Evolutionary conservation across 306 rosid genomes (phyloP), one percentile per base, ranked within the genome.

Genomic region (Castanea crenata): DNA sequence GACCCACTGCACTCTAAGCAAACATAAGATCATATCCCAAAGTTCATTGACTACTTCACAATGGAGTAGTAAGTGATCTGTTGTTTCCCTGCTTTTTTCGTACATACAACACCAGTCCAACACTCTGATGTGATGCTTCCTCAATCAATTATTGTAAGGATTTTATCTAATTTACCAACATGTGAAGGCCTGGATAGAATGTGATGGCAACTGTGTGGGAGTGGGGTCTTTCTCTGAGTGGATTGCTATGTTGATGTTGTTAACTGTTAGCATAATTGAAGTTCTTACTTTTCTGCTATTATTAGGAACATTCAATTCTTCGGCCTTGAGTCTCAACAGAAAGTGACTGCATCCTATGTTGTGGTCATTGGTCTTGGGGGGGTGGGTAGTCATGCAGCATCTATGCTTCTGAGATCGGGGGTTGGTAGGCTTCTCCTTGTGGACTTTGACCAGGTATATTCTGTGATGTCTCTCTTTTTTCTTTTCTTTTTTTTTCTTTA

Each of bases 321-420:
- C 76, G 97, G 97, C 76, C 81, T 81, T 65, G 89, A 91, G 76
- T 85, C 99, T 73, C 95, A 94, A 79, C 85, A 86, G 75, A 91
- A 90, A 81, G 97, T 94, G 86, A 90, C 84, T 75, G 86, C 88
- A 80, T 91, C 99, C 6, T 92, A 92, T 85, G 95, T 92, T 76
- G 97, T 94, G 84, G 92, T 94, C 75, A 91, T 94, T 87, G 99
- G 99, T 82, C 97, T 94, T 84, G 99, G 99, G 82, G 97, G 99
- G 80, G 97, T 94, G 21, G 97, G 97, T 80, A 94, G 99, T 84
- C 97, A 94, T 82, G 99, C 99, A 69, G 97, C 99, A 55, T 71
- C 90, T 74, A 90, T 94, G 99, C 97, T 94, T 77, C 83, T 94
- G 81, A 89, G 99, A 79, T 88, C 99, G 34, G 97, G 99, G 73